phyloP scores from a whole-genome alignment of 2,329 filamentous ascomycete genomes.

The Aspergillus ibericus region DNA sequence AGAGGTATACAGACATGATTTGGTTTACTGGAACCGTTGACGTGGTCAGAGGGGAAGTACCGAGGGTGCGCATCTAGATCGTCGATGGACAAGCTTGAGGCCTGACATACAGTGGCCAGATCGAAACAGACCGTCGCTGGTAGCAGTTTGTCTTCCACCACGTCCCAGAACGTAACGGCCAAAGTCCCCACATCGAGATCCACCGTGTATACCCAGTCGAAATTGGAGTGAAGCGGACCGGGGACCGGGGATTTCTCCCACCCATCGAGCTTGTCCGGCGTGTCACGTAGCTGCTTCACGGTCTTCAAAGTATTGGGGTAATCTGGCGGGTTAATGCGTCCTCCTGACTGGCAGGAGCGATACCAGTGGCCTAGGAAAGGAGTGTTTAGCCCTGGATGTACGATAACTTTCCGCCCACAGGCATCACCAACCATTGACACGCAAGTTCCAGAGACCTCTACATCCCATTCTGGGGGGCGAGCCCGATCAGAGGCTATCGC shows the following conservation, averaged over 20 bases:
- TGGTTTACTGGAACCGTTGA: too few species aligned
- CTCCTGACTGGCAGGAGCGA: slow-evolving; percentile 14
- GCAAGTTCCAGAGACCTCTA: neutral
- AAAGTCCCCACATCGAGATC: slow-evolving; percentile 21
- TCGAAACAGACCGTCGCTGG: slow-evolving; percentile 2
- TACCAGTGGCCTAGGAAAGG: slow-evolving; percentile 18
- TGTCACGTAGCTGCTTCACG: slow-evolving; percentile 5
- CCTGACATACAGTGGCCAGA: slow-evolving; percentile 5
- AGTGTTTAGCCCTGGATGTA: neutral
- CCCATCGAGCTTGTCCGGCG: slow-evolving; percentile 11
- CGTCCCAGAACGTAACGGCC: slow-evolving; percentile 15
- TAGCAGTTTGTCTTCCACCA: neutral
- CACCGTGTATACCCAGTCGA: slow-evolving; percentile 29
- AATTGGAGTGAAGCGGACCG: slow-evolving; percentile 21
- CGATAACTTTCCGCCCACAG: neutral
- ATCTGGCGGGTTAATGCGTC: neutral
- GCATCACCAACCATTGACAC: neutral
- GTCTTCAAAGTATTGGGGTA: neutral
- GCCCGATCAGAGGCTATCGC: too few species aligned
- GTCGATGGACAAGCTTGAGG: neutral
- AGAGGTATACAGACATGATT: too few species aligned
- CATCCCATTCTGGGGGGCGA: too few species aligned
- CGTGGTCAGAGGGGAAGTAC: neutral
- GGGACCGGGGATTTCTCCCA: slow-evolving; percentile 24
- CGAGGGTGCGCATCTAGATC: neutral